Percentiles rank a stretch among this genome's conserved stretches.
Conservation (phyloP, 371 early-diverging fungal species). For the Amoeboaphelidium protococcarum region DNA sequence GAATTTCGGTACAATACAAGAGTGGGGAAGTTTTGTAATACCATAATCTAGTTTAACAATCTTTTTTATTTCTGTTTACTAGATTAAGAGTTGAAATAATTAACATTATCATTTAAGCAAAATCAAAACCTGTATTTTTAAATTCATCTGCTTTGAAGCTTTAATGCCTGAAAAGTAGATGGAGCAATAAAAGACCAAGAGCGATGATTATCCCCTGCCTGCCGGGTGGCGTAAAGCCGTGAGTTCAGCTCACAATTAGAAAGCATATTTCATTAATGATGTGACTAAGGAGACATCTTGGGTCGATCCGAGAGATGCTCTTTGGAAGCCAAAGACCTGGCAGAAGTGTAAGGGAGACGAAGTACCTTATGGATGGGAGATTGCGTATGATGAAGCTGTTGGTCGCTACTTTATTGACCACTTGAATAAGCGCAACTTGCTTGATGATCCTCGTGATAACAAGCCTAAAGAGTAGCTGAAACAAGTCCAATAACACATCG, state of each 20-base stretch:
- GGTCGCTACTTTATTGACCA: neutral
- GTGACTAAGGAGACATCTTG: neutral
- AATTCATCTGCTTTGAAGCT: no score
- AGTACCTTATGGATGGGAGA: neutral
- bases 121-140: no score
- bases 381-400: neutral
- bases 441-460: neutral
- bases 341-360: neutral
- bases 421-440: neutral
- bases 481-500: no score
- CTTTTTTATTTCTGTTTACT: no score
- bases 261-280: neutral
- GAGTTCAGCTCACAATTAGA: neutral
- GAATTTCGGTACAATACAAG: no score
- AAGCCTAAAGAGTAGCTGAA: neutral
- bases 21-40: no score
- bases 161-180: no score
- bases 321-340: neutral
- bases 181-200: neutral
- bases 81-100: no score
- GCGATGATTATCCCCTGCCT: neutral
- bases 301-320: neutral
- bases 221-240: neutral
- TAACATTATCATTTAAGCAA: no score
- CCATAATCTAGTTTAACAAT: no score